phyloP scores from a whole-genome alignment of 352 stramenopile species.

The Saprolegnia parasitica region DNA sequence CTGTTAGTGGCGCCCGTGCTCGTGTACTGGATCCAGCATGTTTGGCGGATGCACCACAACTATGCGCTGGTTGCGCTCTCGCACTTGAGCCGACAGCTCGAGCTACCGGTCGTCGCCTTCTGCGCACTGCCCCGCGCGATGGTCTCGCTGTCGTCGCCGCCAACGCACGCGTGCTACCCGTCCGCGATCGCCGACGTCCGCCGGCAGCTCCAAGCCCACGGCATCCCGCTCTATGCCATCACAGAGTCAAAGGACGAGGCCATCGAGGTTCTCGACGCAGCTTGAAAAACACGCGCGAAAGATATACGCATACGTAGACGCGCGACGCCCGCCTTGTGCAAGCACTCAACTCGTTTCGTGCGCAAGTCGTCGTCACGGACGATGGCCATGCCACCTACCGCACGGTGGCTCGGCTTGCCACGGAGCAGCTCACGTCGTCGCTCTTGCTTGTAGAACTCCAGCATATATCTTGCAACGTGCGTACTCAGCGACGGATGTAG shows the following conservation, averaged over 20 bases:
- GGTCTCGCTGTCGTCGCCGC: background rate
- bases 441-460: background rate
- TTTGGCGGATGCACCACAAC: slow-evolving; percentile 20
- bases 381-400: background rate
- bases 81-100: background rate
- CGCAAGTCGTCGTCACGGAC: slow-evolving; percentile 8
- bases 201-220: slow-evolving; percentile 5
- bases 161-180: background rate
- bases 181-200: slow-evolving; percentile 3
- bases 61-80: background rate
- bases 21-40: slow-evolving; percentile 11
- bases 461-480: background rate
- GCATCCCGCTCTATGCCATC: slow-evolving; percentile 12
- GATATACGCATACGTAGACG: too few species aligned
- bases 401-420: background rate
- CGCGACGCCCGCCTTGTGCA: background rate
- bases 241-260: background rate
- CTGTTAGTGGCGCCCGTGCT: background rate
- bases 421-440: background rate
- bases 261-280: too few species aligned
- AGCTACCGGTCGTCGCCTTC: slow-evolving; percentile 18
- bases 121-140: background rate
- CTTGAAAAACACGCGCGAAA: too few species aligned
- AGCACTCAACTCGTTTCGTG: background rate
- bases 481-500: background rate